These are phyloP conservation scores for Delonix regia DNA, from an alignment of 306 rosid species.

Conservation along the genomic window DNA sequence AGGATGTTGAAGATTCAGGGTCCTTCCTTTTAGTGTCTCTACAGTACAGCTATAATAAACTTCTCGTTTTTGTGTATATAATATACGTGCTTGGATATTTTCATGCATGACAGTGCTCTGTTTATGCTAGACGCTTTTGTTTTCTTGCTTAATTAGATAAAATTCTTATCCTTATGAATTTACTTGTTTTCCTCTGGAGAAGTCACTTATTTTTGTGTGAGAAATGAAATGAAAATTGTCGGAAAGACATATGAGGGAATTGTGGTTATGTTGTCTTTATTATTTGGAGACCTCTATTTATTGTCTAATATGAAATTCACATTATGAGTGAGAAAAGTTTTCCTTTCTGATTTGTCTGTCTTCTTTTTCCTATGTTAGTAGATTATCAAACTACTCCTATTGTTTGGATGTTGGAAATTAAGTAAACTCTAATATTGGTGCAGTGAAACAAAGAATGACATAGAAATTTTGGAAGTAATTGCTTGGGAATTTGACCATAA, in stretches of 20 bases:
- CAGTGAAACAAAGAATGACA: not conserved
- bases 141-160: not conserved
- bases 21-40: not conserved
- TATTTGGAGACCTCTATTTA: not conserved
- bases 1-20: not conserved
- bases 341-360: not conserved
- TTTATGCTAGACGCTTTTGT: not conserved
- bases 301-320: not conserved
- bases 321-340: not conserved
- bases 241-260: not conserved
- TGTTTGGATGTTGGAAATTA: constrained; percentile 11
- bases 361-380: not conserved
- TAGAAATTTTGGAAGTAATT: constrained; percentile 3
- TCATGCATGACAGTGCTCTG: not conserved
- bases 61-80: too few species aligned
- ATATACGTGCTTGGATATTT: not conserved
- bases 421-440: constrained; percentile 24
- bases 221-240: not conserved
- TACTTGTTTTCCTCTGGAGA: not conserved
- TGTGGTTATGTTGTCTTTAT: not conserved
- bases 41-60: not conserved
- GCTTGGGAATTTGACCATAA: constrained; percentile 1
- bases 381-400: not conserved
- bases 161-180: not conserved
- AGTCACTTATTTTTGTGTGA: not conserved